Conservation (phyloP, 2,329 filamentous ascomycete genomes). For the Alternaria sp. region DNA sequence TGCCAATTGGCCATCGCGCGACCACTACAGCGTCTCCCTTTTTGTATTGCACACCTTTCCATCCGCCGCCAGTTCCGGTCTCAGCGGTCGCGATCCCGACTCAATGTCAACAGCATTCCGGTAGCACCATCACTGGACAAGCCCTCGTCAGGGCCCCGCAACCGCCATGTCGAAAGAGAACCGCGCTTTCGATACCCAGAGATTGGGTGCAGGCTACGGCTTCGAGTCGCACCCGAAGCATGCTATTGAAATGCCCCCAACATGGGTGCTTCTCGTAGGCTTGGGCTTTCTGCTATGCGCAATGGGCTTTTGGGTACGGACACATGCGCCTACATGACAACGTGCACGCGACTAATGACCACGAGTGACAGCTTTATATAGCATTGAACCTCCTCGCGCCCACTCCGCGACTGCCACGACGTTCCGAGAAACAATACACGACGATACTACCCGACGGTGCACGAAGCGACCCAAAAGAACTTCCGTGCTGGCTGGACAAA, state of each 20-base stretch:
- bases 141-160: constrained; percentile 14
- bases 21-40: constrained; percentile 16
- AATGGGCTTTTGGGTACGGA: constrained; percentile 39
- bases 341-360: neutral
- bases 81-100: constrained; percentile 9
- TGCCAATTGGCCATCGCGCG: constrained; percentile 32
- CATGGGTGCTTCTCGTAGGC: constrained; percentile 39
- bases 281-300: constrained; percentile 32
- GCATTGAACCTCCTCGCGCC: constrained; percentile 79
- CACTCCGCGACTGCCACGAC: constrained; percentile 73
- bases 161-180: constrained; percentile 28
- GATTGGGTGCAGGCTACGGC: constrained; percentile 32
- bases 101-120: constrained; percentile 29
- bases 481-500: constrained; percentile 91
- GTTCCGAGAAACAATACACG: constrained; percentile 84
- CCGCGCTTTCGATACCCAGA: constrained; percentile 35
- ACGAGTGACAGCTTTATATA: constrained; percentile 63
- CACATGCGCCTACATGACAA: neutral
- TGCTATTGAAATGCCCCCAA: constrained; percentile 38
- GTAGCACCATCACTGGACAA: constrained; percentile 23
- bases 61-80: constrained; percentile 1
- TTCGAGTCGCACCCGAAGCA: constrained; percentile 34
- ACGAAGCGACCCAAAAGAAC: constrained; percentile 59
- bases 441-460: constrained; percentile 73
- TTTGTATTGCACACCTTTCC: neutral